A percentile compares a stretch with the other conserved stretches of the same genome.
Conservation (phyloP, 2,329 filamentous ascomycete species). For the Arthrobotrys sphaeroides region DNA sequence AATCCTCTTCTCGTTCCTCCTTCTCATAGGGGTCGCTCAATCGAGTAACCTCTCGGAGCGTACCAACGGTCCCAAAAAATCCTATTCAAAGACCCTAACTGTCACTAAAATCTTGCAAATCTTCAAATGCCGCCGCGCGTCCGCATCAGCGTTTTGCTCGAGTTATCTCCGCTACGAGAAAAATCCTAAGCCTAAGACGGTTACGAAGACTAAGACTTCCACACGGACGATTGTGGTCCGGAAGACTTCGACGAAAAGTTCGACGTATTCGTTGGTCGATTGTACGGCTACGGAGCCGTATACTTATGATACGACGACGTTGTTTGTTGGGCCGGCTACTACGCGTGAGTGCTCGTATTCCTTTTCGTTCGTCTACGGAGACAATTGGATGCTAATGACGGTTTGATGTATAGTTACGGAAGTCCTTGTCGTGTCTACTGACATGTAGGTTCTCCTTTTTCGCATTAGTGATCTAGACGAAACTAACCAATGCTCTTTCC, state of each 20-base stretch:
- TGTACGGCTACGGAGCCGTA: slow-evolving; percentile 26
- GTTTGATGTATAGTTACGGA: slow-evolving; percentile 19
- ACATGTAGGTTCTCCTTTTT: not conserved
- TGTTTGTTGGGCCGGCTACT: slow-evolving; percentile 31
- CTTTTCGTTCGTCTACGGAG: not conserved
- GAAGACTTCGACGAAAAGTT: not conserved
- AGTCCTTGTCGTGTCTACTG: slow-evolving; percentile 11
- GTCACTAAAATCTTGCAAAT: slow-evolving; percentile 20
- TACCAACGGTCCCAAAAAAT: not conserved
- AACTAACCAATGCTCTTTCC: not conserved
- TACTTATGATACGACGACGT: slow-evolving; percentile 35
- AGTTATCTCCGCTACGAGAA: slow-evolving; percentile 15
- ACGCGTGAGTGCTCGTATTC: slow-evolving; percentile 20
- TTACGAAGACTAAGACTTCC: slow-evolving; percentile 9
- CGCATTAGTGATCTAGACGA: too few species aligned
- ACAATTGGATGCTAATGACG: not conserved
- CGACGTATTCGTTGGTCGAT: not conserved
- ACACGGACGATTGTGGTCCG: not conserved
- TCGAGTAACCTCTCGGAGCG: not conserved
- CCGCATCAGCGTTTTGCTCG: slow-evolving; percentile 6
- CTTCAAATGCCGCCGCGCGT: slow-evolving; percentile 23
- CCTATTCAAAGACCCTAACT: slow-evolving; percentile 9
- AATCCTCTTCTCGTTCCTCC: not conserved
- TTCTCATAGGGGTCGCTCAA: not conserved
- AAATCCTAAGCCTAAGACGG: not conserved